Conservation (phyloP, 768 basidiomycete species). For the Tricholoma sp. region DNA sequence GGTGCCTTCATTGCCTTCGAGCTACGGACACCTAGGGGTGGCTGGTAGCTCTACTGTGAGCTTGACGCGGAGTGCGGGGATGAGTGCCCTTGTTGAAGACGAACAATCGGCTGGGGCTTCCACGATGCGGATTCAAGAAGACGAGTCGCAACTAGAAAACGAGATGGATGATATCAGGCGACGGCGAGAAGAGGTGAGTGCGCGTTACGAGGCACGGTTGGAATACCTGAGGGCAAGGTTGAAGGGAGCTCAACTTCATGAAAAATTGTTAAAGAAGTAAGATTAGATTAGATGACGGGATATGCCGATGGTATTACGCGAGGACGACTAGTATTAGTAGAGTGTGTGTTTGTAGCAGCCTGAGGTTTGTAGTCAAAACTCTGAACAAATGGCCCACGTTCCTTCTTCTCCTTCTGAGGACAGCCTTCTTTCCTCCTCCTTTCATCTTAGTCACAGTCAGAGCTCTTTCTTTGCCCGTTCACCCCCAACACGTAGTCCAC, state of each 20-base stretch:
- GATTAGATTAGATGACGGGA: conserved; percentile 19
- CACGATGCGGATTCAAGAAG: conserved; percentile 23
- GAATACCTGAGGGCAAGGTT: conserved; percentile 79
- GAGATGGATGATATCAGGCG: conserved; percentile 69
- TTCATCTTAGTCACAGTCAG: conserved; percentile 49
- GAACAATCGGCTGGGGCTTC: conserved; percentile 25
- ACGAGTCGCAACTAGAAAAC: conserved; percentile 37
- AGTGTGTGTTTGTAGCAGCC: conserved; percentile 10
- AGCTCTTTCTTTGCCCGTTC: conserved; percentile 63
- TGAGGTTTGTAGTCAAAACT: neutral
- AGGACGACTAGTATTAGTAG: conserved; percentile 16
- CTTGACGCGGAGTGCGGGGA: conserved; percentile 43
- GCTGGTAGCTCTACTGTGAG: conserved; percentile 41
- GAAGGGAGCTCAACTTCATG: conserved; percentile 79
- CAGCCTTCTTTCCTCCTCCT: conserved; percentile 25
- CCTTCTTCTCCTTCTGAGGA: conserved; percentile 30
- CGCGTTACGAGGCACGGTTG: conserved; percentile 68
- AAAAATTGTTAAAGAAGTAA: conserved; percentile 67
- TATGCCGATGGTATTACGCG: conserved; percentile 23
- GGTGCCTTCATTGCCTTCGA: conserved; percentile 29
- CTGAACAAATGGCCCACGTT: conserved; percentile 10
- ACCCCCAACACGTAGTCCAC: conserved; percentile 33
- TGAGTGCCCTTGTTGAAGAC: conserved; percentile 49
- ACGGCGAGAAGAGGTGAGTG: conserved; percentile 64
- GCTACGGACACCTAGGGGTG: conserved; percentile 27